These are phyloP conservation scores for Entomortierella lignicola DNA, from an alignment of 192 early-diverging fungal species.

Conservation along the genomic window DNA sequence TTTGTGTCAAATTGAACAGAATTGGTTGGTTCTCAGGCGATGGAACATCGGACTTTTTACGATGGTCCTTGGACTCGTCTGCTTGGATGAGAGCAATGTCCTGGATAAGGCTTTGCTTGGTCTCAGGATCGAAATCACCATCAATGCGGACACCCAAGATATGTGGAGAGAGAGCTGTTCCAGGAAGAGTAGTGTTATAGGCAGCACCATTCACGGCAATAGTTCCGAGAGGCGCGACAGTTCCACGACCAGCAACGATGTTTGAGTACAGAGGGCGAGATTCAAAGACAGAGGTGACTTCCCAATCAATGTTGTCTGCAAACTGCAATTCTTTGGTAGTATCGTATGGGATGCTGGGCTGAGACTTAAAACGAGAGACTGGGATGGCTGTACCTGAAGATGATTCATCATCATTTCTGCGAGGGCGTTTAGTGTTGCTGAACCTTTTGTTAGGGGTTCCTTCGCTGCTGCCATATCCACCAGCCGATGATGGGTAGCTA, in stretches of 20 bases:
- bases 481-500: neutral
- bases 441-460: neutral
- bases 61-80: constrained; percentile 34
- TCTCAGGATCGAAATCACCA: constrained; percentile 41
- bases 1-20: constrained; percentile 24
- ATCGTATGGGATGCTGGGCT: constrained; percentile 25
- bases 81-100: constrained; percentile 15
- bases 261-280: constrained; percentile 41
- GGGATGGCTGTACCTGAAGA: neutral
- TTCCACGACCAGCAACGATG: constrained; percentile 21
- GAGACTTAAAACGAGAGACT: constrained; percentile 24
- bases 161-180: constrained; percentile 24
- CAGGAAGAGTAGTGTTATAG: constrained; percentile 12
- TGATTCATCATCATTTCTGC: neutral
- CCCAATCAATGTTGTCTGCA: constrained; percentile 36
- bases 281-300: constrained; percentile 35
- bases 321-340: constrained; percentile 40
- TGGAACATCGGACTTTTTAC: constrained; percentile 31
- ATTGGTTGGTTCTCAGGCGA: constrained; percentile 25
- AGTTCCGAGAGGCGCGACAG: constrained; percentile 18
- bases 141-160: constrained; percentile 19
- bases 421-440: constrained; percentile 7
- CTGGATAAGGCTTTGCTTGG: constrained; percentile 38
- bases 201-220: constrained; percentile 7
- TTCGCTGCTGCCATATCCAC: neutral